phyloP scores from a whole-genome alignment of 2,329 filamentous ascomycete species.

The Calonectria pteridis region DNA sequence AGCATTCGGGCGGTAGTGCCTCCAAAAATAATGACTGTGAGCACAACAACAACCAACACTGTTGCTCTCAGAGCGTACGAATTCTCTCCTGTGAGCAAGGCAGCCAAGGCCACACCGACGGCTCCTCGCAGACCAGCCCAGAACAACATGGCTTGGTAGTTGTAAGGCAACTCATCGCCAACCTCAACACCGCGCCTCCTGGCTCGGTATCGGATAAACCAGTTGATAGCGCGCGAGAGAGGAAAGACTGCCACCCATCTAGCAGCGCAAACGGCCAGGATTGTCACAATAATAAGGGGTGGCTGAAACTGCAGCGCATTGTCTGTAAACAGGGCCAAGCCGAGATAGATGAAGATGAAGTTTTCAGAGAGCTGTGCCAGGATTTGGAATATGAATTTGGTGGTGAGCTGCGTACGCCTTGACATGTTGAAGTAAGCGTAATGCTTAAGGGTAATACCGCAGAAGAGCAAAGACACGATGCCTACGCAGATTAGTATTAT shows the following conservation, averaged over 20 bases:
- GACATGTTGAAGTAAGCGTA: constrained; percentile 99
- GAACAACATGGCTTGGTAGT: constrained; percentile 99
- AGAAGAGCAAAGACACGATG: constrained; percentile 96
- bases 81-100: constrained; percentile 86
- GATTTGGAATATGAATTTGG: constrained; percentile 97
- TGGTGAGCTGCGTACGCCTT: constrained; percentile 93
- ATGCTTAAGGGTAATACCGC: constrained; percentile 97
- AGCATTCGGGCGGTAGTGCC: constrained; percentile 98
- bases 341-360: constrained; percentile 99
- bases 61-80: constrained; percentile 88
- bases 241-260: constrained; percentile 97
- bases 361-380: constrained; percentile 97
- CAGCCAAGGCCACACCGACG: constrained; percentile 93
- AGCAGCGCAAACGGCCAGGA: constrained; percentile 91
- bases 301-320: constrained; percentile 90
- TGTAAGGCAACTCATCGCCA: constrained; percentile 90
- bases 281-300: constrained; percentile 92
- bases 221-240: constrained; percentile 89
- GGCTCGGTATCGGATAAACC: constrained; percentile 89
- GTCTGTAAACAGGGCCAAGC: constrained; percentile 94
- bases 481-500: constrained; percentile 63
- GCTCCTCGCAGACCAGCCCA: constrained; percentile 97
- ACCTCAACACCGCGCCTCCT: constrained; percentile 79
- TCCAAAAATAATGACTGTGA: constrained; percentile 98
- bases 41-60: constrained; percentile 95